These are phyloP conservation scores for Cucumis cinereus DNA, from an alignment of 306 rosid species.

Conservation along the genomic window DNA sequence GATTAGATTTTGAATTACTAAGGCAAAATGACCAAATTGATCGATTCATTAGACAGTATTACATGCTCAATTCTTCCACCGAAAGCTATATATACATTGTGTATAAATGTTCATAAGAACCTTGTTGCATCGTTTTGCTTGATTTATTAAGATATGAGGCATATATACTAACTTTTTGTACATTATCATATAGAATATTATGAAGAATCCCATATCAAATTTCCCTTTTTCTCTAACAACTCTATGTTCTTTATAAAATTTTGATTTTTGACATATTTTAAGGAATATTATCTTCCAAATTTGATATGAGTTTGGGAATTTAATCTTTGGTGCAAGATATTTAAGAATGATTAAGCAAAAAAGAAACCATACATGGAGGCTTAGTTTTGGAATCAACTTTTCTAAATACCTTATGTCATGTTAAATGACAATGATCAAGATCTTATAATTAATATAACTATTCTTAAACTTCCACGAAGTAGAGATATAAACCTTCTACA, in stretches of 20 bases:
- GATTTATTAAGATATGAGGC: not conserved
- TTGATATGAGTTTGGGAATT: not conserved
- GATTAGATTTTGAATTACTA: too few relatives aligned
- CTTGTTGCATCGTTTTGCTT: not conserved
- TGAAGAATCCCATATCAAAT: not conserved
- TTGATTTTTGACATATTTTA: not conserved
- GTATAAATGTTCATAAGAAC: not conserved
- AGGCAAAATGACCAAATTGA: not conserved
- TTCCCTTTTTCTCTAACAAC: not conserved
- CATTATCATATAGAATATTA: conserved; percentile 1
- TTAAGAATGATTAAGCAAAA: not conserved
- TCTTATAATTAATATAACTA: too few relatives aligned
- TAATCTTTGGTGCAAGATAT: not conserved
- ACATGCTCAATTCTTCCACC: not conserved
- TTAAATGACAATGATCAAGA: not conserved
- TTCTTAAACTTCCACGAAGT: too few relatives aligned
- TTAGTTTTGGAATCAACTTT: not conserved
- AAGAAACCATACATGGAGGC: not conserved
- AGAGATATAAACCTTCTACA: too few relatives aligned
- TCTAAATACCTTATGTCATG: not conserved
- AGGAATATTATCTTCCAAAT: not conserved
- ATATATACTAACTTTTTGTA: not conserved
- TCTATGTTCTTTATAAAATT: not conserved
- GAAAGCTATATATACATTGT: not conserved
- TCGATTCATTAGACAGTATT: not conserved